Evolutionary conservation across 805 yeast genomes (phyloP).

Genomic region (Kodamaea restingae): DNA sequence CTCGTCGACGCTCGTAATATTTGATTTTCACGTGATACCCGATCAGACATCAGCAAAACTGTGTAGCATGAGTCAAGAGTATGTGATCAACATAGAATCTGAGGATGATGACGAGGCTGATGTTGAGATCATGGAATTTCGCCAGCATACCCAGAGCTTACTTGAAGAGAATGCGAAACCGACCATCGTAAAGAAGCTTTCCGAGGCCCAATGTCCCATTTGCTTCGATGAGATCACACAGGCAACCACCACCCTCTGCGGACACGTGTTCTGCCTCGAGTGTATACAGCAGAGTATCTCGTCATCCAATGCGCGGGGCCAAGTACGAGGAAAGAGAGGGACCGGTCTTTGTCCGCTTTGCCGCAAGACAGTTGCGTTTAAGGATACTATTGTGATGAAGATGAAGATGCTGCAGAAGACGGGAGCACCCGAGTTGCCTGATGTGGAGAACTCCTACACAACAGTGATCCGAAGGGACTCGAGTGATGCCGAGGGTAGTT

Average conservation of each 20-base stretch:
- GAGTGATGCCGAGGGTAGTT: constrained; percentile 4
- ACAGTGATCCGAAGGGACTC: background rate
- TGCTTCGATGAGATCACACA: constrained; percentile 39
- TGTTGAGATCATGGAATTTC: constrained; percentile 35
- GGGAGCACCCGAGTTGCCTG: constrained; percentile 3
- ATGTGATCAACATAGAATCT: constrained; percentile 7
- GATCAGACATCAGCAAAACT: too few relatives aligned
- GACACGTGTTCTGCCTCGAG: constrained; percentile 41
- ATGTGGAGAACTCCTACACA: background rate
- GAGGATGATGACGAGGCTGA: constrained; percentile 31
- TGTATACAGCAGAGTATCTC: constrained; percentile 40
- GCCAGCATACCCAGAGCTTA: constrained; percentile 31
- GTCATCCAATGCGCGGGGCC: constrained; percentile 41
- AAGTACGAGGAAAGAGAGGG: constrained; percentile 33
- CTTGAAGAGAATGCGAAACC: constrained; percentile 23
- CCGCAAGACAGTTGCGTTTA: constrained; percentile 35
- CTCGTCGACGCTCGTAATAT: too few relatives aligned
- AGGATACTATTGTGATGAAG: constrained; percentile 26
- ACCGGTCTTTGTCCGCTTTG: constrained; percentile 44
- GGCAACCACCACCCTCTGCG: constrained; percentile 42
- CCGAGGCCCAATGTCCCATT: constrained; percentile 40
- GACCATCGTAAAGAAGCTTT: constrained; percentile 27
- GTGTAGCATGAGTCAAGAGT: constrained; percentile 3
- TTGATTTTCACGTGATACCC: too few relatives aligned
- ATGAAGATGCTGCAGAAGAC: constrained; percentile 13